Base-by-base conservation (phyloP, 805 yeast genomes). In the Metschnikowia hibisci region DNA sequence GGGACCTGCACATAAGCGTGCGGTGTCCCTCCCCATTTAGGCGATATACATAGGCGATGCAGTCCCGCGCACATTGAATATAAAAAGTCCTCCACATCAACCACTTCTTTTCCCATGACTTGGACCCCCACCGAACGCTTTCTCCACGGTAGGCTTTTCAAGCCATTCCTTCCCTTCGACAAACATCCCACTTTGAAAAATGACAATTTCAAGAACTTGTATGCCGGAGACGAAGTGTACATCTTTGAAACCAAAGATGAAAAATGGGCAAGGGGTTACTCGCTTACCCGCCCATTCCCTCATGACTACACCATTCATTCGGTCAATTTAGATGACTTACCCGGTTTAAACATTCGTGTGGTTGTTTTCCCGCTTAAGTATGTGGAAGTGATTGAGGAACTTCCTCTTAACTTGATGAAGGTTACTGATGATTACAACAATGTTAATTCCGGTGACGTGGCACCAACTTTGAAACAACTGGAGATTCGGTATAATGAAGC, bases 261-360 rank as follows among this genome's bases (percentile, higher is more conserved):
- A 15, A 74, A 74, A 48, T 88, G 96, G 96, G 87, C 81, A 18
- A 73, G 96, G 53, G 96, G 89, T 10, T 87, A 88, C 60, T 71
- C 78, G 4, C 66, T 84, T 28, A 67, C 82, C 30, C 75, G 80
- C 45, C 90, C 95, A 6, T 65, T 80, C 42, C 91, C 91, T 1
- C 73, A 78, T 26, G 87, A 82, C 56, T 84, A 80, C 61, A 69
- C 76, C 33, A 75, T 82, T 29, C 78, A 84, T 11, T 73, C 80
- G 1, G 75, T 79, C 22, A 76, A 78, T 50, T 67, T 80, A 50
- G 86, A 82, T 41, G 78, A 77, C 42, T 65, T 84, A 41, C 88
- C 89, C 0, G 81, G 77, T 32, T 65, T 70, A 42, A 74, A 72
- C 38, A 63, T 76, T 32, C 65, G 68, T 13, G 69, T 81, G n/a